phyloP scores from a whole-genome alignment of 192 early-diverging fungal species.

The Mortierella alpina region DNA sequence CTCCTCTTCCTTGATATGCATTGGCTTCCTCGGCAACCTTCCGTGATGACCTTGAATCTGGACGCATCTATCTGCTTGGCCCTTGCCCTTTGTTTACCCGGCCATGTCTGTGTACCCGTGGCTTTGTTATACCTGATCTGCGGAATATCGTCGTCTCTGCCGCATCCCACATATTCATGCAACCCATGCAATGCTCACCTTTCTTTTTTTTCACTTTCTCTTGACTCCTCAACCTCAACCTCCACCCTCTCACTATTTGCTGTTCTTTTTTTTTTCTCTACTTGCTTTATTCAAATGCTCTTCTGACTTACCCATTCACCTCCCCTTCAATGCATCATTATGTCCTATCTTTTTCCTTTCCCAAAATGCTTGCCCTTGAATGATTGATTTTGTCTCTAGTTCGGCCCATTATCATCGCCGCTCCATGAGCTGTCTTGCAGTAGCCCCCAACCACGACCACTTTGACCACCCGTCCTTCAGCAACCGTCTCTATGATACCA shows the following conservation, averaged over 20 bases:
- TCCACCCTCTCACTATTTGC: neutral
- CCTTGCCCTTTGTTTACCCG: neutral
- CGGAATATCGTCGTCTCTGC: neutral
- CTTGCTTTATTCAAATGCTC: neutral
- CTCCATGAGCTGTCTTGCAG: conserved; percentile 43
- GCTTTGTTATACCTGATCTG: neutral
- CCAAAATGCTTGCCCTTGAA: neutral
- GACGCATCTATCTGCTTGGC: neutral
- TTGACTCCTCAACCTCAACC: neutral
- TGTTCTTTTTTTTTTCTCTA: neutral
- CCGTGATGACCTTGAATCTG: neutral
- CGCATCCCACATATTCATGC: neutral
- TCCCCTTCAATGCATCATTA: neutral
- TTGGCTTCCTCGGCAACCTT: neutral
- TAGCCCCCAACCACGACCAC: conserved; percentile 39
- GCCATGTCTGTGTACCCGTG: neutral
- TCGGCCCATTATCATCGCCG: conserved; percentile 43
- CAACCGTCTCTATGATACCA: conserved; percentile 18
- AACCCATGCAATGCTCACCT: neutral
- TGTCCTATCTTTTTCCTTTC: neutral
- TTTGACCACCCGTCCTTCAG: conserved; percentile 23
- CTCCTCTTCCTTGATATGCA: neutral
- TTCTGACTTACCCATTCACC: neutral
- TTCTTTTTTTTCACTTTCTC: conserved; percentile 1
- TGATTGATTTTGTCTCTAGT: conserved; percentile 34